These are phyloP conservation scores for Yamadazyma jaroonii DNA, from an alignment of 1,139 yeast genomes.

Conservation along the genomic window DNA sequence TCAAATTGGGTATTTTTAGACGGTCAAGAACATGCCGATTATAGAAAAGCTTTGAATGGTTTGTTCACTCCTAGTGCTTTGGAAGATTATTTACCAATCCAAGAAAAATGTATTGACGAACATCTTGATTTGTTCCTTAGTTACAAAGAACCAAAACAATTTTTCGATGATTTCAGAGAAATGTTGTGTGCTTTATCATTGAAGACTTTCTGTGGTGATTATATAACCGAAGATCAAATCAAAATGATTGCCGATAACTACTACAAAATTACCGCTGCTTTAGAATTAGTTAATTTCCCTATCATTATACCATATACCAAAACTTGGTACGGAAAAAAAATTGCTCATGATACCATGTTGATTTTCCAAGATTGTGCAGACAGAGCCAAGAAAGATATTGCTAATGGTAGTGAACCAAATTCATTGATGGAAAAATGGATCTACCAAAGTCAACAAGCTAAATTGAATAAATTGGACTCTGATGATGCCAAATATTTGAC, in stretches of 20 bases:
- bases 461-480: slow-evolving; percentile 46
- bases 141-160: slow-evolving; percentile 62
- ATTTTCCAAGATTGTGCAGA: slow-evolving; percentile 86
- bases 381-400: slow-evolving; percentile 77
- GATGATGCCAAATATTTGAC: slow-evolving; percentile 57
- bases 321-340: slow-evolving; percentile 95
- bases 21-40: slow-evolving; percentile 92
- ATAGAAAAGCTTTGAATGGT: slow-evolving; percentile 86
- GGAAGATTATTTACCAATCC: slow-evolving; percentile 77
- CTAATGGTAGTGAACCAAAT: slow-evolving; percentile 70
- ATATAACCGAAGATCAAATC: slow-evolving; percentile 88
- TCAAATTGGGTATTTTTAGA: slow-evolving; percentile 97
- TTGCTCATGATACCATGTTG: slow-evolving; percentile 92
- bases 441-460: slow-evolving; percentile 74
- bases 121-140: slow-evolving; percentile 69
- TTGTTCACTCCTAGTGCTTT: slow-evolving; percentile 83
- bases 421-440: slow-evolving; percentile 98
- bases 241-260: slow-evolving; percentile 87
- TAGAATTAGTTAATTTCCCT: slow-evolving; percentile 96
- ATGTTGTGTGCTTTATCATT: slow-evolving; percentile 91
- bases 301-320: slow-evolving; percentile 92
- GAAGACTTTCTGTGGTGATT: slow-evolving; percentile 93
- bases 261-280: slow-evolving; percentile 87
- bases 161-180: slow-evolving; percentile 93
- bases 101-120: slow-evolving; percentile 77